phyloP scores from a whole-genome alignment of 2,329 filamentous ascomycete genomes.

The Arachnomyces sp. region DNA sequence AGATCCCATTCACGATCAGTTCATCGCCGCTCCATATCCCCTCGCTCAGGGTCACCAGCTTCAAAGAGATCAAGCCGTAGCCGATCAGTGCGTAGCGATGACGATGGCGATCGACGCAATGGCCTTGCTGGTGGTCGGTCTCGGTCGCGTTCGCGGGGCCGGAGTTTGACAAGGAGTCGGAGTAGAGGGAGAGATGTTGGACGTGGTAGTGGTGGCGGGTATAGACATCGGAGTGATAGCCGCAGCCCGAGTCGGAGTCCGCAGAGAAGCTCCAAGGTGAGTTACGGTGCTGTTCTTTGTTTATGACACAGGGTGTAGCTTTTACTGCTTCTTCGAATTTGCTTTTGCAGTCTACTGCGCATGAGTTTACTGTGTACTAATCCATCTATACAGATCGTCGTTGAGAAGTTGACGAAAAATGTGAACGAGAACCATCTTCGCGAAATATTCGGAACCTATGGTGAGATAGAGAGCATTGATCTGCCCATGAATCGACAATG shows the following conservation, averaged over 20 bases:
- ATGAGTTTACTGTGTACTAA: not conserved
- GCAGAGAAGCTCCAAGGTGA: slow-evolving; percentile 30
- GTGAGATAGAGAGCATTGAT: slow-evolving; percentile 76
- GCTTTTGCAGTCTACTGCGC: not conserved
- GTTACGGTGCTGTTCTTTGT: not conserved
- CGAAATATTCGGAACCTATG: slow-evolving; percentile 89
- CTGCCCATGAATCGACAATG: slow-evolving; percentile 82
- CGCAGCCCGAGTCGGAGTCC: slow-evolving; percentile 25
- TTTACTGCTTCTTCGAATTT: too few species aligned
- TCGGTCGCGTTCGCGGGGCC: slow-evolving; percentile 5
- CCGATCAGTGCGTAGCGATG: not conserved
- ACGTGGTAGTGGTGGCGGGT: slow-evolving; percentile 19
- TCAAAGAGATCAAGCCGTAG: too few species aligned
- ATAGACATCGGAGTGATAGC: slow-evolving; percentile 32
- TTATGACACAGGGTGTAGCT: not conserved
- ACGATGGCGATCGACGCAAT: slow-evolving; percentile 13
- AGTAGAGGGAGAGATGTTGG: slow-evolving; percentile 34
- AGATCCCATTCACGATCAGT: slow-evolving; percentile 20
- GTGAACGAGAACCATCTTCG: slow-evolving; percentile 79
- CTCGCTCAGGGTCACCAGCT: slow-evolving; percentile 22
- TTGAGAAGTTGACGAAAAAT: slow-evolving; percentile 93
- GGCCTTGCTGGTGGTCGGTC: slow-evolving; percentile 15
- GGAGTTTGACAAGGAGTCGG: slow-evolving; percentile 11
- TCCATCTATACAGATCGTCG: slow-evolving; percentile 62
- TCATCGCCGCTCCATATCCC: slow-evolving; percentile 27